Percentiles rank a stretch among this genome's conserved stretches.
Conservation (phyloP, 75 land plant species). For the Gnetum montanum region DNA sequence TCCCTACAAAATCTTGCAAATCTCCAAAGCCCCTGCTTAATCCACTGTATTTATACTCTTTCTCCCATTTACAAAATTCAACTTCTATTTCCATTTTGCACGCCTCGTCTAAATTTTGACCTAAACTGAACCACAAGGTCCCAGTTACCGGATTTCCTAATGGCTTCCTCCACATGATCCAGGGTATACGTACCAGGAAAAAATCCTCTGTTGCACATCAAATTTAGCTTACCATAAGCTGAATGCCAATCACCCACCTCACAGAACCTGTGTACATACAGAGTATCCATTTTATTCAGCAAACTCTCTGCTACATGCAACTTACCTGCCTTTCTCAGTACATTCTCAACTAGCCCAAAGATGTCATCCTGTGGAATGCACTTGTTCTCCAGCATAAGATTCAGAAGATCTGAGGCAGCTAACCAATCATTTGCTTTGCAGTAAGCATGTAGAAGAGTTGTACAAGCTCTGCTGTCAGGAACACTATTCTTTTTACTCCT, state of each 20-base stretch:
- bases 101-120: neutral
- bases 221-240: slow-evolving; percentile 13
- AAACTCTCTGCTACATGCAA: slow-evolving; percentile 10
- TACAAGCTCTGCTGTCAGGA: slow-evolving; percentile 14
- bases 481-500: slow-evolving; percentile 9
- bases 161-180: slow-evolving; percentile 12
- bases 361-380: slow-evolving; percentile 10
- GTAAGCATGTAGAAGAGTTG: slow-evolving; percentile 15
- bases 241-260: slow-evolving; percentile 11
- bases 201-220: slow-evolving; percentile 11
- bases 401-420: slow-evolving; percentile 9
- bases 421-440: slow-evolving; percentile 6
- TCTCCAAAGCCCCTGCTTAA: neutral
- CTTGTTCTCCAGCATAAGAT: slow-evolving; percentile 12
- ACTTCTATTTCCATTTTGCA: too few species aligned
- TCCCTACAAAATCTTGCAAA: too few species aligned
- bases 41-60: neutral
- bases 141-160: slow-evolving; percentile 14
- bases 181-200: slow-evolving; percentile 9
- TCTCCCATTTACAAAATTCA: neutral
- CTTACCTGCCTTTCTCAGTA: slow-evolving; percentile 7
- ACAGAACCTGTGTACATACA: slow-evolving; percentile 3
- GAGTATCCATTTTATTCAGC: slow-evolving; percentile 12
- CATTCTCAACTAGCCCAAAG: slow-evolving; percentile 5
- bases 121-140: slow-evolving; percentile 7